These are phyloP conservation scores for Scenedesmus sp. DNA, from an alignment of 163 green algal species.

Conservation along the genomic window DNA sequence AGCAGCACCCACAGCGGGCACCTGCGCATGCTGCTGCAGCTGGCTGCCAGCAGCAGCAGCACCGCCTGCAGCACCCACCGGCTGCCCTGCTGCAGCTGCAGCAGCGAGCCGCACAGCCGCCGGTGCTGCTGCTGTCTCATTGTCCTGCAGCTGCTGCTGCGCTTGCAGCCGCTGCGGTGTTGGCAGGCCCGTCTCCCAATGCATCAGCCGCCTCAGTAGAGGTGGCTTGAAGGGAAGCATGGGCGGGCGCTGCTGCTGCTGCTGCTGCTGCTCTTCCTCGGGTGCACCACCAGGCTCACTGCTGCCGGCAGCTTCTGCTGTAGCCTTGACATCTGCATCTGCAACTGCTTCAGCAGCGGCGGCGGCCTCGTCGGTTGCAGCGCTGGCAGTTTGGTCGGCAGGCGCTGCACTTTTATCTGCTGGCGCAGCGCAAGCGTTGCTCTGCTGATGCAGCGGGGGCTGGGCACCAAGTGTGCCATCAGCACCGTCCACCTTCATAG, in stretches of 20 bases:
- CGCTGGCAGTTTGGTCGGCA: not conserved
- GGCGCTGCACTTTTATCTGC: not conserved
- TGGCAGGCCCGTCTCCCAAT: not conserved
- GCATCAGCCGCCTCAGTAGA: conserved; percentile 17
- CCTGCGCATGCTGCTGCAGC: not conserved
- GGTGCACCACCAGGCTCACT: not conserved
- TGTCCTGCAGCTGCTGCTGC: not conserved
- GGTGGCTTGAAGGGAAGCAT: conserved; percentile 20
- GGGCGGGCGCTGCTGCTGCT: conserved; percentile 7
- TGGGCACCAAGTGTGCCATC: too few species aligned
- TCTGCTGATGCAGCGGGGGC: not conserved
- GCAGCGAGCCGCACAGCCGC: not conserved
- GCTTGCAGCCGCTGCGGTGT: not conserved
- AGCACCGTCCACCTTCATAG: not conserved
- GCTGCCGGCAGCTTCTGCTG: not conserved
- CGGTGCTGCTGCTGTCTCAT: not conserved
- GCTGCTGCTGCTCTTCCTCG: conserved; percentile 6
- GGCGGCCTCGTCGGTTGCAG: not conserved
- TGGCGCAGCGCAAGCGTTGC: too few species aligned
- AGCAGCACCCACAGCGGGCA: not conserved
- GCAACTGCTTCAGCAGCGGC: not conserved
- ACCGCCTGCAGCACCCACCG: not conserved
- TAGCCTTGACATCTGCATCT: not conserved
- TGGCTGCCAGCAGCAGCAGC: not conserved
- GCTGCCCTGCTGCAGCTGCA: not conserved